Conservation (phyloP, 805 yeast genomes). For the Yarrowia bubula region DNA sequence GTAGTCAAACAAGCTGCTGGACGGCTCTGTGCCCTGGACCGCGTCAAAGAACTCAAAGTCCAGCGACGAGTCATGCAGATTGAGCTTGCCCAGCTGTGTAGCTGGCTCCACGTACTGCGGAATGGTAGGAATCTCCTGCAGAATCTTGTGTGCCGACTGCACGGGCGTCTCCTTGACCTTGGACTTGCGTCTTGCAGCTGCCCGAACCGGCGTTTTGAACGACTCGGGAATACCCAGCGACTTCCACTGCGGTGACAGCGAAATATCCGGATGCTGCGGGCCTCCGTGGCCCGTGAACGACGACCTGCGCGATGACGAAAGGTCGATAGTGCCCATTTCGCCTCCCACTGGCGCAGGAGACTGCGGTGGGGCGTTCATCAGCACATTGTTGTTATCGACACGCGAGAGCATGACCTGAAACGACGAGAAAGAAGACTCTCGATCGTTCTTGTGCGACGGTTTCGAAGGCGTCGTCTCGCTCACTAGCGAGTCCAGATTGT, state of each 20-base stretch:
- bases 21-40: slow-evolving; percentile 9
- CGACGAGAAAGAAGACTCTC: slow-evolving; percentile 19
- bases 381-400: slow-evolving; percentile 1
- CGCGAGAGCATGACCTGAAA: slow-evolving; percentile 15
- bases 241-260: slow-evolving; percentile 22
- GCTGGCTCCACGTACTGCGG: slow-evolving; percentile 17
- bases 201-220: background rate
- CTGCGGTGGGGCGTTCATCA: background rate
- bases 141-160: slow-evolving; percentile 2
- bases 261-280: background rate
- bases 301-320: slow-evolving; percentile 1
- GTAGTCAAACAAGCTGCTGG: slow-evolving; percentile 17
- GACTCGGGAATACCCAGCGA: slow-evolving; percentile 19
- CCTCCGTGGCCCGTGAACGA: background rate
- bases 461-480: background rate
- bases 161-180: slow-evolving; percentile 7
- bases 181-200: slow-evolving; percentile 7
- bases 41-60: slow-evolving; percentile 24
- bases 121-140: slow-evolving; percentile 15
- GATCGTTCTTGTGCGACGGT: slow-evolving; percentile 3
- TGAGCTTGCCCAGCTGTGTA: slow-evolving; percentile 18
- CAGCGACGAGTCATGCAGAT: slow-evolving; percentile 11
- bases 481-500: slow-evolving; percentile 5
- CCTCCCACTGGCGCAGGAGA: slow-evolving; percentile 6
- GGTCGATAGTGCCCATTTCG: slow-evolving; percentile 21